Base-by-base conservation (phyloP, 2,329 filamentous ascomycete genomes). In the Coniochaeta sp. region DNA sequence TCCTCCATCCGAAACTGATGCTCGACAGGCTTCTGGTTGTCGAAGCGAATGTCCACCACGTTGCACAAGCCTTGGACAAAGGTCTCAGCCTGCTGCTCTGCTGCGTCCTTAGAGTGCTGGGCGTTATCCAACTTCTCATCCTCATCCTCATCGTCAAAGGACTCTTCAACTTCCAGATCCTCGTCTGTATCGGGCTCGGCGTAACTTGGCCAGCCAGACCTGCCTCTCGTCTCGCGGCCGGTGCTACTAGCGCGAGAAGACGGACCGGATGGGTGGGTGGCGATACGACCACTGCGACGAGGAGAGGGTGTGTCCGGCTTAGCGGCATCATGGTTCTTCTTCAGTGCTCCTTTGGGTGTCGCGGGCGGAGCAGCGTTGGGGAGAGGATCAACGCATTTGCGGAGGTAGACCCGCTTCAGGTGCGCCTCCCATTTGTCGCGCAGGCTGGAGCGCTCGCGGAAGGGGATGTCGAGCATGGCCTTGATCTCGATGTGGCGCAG, bases 371-470 rank as follows among this genome's bases (percentile, higher is more conserved):
- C 38, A 5, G 20, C 22, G 5, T 7, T 13, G 38, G 12, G 20
- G 8, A 33, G 28, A 1, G 65, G 65, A 20, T 60, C 55, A 7
- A 53, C 28, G 31, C 49, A 22, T 13, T 58, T 57, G 14, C 81
- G 74, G 48, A 83, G 75, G 60, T 89, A 91, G 3, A 90, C 77
- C 12, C 72, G 75, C 51, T 83, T 78, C 49, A 96, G 72, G 56
- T 77, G 83, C n/a, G 79, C 74, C 48, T 83, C 83, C 89, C 91
- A 95, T 57, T 82, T 80, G 57, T 86, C 82, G 33, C 91, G 81
- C 61, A 96, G 85, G n/a, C 78, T 78, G 16, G 87, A 87, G 38
- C 92, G 82, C 62, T 90, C 82, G 55, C 90, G 85, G 89, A 91
- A 96, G 10, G 87, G 84, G 45, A 83, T 79, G 61, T 91, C 83